Evolutionary conservation across 352 stramenopile species (phyloP).

Genomic region (Plasmopara viticola): DNA sequence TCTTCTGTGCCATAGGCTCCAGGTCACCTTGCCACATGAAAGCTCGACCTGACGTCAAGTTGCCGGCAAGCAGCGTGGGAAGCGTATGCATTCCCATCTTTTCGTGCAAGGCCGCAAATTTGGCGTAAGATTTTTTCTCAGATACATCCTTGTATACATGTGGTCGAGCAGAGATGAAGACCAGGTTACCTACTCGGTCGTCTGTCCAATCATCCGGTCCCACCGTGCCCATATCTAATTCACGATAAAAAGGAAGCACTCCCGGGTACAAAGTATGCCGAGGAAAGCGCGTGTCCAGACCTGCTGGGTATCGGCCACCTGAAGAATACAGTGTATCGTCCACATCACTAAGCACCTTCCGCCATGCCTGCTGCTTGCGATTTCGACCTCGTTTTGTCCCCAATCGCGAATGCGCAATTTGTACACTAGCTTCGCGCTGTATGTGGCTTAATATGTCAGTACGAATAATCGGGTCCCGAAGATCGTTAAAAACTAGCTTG

Average conservation of each 20-base stretch:
- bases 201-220: constrained; percentile 87
- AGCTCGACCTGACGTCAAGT: constrained; percentile 89
- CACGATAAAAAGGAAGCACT: constrained; percentile 96
- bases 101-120: constrained; percentile 92
- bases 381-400: constrained; percentile 75
- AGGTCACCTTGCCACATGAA: constrained; percentile 96
- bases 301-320: constrained; percentile 93
- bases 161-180: constrained; percentile 96
- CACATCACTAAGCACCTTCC: constrained; percentile 98
- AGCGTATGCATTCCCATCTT: constrained; percentile 93
- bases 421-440: constrained; percentile 88
- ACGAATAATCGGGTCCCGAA: constrained; percentile 74
- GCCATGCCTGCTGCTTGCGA: constrained; percentile 86
- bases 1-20: constrained; percentile 95
- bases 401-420: constrained; percentile 91
- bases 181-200: constrained; percentile 92
- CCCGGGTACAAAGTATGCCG: constrained; percentile 95
- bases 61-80: constrained; percentile 92
- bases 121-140: constrained; percentile 96
- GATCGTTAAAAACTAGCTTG: constrained; percentile 97
- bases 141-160: constrained; percentile 99
- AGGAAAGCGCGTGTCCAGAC: constrained; percentile 90
- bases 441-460: constrained; percentile 96
- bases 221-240: constrained; percentile 93
- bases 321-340: constrained; percentile 97